Conservation (phyloP, 2,329 filamentous ascomycete genomes). For the Scortechinia acanthostroma region DNA sequence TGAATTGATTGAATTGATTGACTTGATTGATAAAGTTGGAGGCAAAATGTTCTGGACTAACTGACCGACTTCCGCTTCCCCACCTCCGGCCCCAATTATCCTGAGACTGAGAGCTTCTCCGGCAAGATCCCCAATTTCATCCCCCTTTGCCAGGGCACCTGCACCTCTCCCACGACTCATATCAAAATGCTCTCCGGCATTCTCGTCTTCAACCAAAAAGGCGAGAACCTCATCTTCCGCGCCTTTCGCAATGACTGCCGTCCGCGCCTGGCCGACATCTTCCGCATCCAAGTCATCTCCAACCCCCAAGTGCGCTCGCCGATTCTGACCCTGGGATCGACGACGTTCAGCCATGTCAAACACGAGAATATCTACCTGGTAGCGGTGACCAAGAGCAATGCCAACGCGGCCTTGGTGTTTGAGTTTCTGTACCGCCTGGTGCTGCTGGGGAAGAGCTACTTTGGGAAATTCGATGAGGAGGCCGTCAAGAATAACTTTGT, state of each 20-base stretch:
- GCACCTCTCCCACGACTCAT: background rate
- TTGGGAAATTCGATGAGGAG: constrained; percentile 98
- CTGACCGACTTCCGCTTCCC: too few relatives aligned
- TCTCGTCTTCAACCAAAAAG: constrained; percentile 98
- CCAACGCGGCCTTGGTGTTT: constrained; percentile 94
- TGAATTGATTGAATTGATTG: too few relatives aligned
- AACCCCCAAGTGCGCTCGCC: constrained; percentile 96
- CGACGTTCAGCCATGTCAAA: constrained; percentile 98
- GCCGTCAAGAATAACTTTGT: constrained; percentile 99
- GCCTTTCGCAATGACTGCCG: constrained; percentile 98
- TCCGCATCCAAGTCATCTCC: constrained; percentile 98
- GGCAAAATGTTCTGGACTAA: too few relatives aligned
- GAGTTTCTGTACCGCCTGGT: constrained; percentile 94
- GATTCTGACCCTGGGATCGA: constrained; percentile 92
- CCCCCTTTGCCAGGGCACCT: background rate
- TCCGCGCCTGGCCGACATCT: constrained; percentile 93
- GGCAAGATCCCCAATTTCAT: too few relatives aligned
- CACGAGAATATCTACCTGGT: constrained; percentile 99
- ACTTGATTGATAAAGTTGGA: too few relatives aligned
- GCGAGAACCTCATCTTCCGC: constrained; percentile 98
- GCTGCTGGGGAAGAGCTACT: constrained; percentile 85
- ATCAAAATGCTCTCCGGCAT: constrained; percentile 86
- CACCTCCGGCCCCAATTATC: too few relatives aligned
- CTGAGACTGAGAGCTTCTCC: too few relatives aligned
- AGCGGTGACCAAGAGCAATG: constrained; percentile 96